Evolutionary conservation across 345 rosid genomes (phyloP).

Genomic region (Eucalyptus regnans): DNA sequence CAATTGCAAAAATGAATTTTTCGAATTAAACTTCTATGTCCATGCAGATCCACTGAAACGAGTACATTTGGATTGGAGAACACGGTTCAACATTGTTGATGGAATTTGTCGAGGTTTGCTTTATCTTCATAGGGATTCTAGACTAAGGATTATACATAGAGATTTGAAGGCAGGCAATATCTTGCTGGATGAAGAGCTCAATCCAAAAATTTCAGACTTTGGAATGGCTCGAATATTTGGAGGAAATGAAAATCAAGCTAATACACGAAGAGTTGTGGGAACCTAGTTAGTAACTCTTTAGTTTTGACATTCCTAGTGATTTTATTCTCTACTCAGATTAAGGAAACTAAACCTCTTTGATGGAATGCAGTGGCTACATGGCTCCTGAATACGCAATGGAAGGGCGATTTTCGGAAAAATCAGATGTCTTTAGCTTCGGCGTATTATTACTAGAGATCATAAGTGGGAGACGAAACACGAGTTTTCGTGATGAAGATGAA

Average conservation of each 20-base stretch:
- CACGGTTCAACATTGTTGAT: constrained; percentile 19
- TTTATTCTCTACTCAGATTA: not conserved
- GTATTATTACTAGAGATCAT: constrained; percentile 30
- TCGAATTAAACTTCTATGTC: constrained; percentile 4
- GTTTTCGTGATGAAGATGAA: constrained; percentile 6
- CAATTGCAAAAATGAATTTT: not conserved
- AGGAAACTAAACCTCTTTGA: not conserved
- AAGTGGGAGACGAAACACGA: constrained; percentile 25
- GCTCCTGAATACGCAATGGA: constrained; percentile 37
- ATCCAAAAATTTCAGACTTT: constrained; percentile 43
- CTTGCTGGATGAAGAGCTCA: constrained; percentile 33
- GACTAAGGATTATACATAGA: constrained; percentile 36
- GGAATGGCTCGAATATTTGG: constrained; percentile 38
- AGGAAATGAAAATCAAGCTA: constrained; percentile 22
- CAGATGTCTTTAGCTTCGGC: constrained; percentile 29
- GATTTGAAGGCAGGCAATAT: constrained; percentile 41
- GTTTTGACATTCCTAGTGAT: not conserved
- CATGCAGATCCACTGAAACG: constrained; percentile 13
- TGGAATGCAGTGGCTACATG: constrained; percentile 32
- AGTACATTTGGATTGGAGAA: constrained; percentile 23
- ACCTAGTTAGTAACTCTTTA: constrained; percentile 22
- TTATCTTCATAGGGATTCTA: constrained; percentile 43
- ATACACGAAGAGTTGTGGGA: constrained; percentile 33
- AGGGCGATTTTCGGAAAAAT: constrained; percentile 33
- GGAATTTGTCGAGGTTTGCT: constrained; percentile 44